Evolutionary conservation across 202 grass and related monocot species (phyloP).

Genomic region (Panicum hallii): DNA sequence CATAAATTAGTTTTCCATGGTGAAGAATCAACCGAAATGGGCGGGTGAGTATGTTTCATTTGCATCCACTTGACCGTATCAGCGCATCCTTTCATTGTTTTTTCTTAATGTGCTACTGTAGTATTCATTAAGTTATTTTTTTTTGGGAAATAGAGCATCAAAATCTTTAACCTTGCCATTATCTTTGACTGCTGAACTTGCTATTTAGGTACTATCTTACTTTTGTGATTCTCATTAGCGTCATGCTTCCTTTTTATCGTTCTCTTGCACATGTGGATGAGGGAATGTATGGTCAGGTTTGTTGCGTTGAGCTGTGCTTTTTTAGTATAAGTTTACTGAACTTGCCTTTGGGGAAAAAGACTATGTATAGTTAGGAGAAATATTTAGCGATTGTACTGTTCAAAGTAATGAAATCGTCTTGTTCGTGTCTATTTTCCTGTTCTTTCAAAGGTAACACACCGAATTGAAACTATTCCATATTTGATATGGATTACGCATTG

Average conservation of each 20-base stretch:
- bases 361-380: neutral
- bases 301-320: neutral
- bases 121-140: constrained; percentile 3
- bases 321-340: neutral
- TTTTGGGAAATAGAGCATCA: neutral
- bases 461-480: constrained; percentile 13
- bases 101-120: constrained; percentile 3
- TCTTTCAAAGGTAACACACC: constrained; percentile 12
- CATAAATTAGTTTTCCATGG: constrained; percentile 71
- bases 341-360: neutral
- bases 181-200: constrained; percentile 12
- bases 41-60: constrained; percentile 71
- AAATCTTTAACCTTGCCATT: neutral
- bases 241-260: neutral
- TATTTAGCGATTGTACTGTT: neutral
- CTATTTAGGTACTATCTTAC: neutral
- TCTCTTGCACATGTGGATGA: neutral
- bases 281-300: neutral
- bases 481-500: neutral
- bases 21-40: constrained; percentile 98
- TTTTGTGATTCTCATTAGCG: neutral
- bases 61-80: constrained; percentile 11
- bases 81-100: constrained; percentile 11
- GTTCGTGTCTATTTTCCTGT: neutral
- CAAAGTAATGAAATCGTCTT: constrained; percentile 5